These are phyloP conservation scores for Lablab purpureus DNA, from an alignment of 306 rosid genomes.

Conservation along the genomic window DNA sequence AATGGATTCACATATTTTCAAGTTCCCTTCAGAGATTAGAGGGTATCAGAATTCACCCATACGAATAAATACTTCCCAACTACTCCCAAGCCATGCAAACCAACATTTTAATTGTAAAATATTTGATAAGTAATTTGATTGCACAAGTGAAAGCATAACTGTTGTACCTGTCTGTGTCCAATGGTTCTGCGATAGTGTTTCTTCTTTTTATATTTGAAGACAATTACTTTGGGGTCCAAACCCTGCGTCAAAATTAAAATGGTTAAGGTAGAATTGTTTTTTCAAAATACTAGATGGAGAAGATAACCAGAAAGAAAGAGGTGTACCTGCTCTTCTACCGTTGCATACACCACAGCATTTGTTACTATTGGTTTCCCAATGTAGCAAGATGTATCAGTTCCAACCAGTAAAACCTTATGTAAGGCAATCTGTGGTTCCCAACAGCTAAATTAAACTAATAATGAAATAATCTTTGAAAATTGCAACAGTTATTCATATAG, in stretches of 20 bases:
- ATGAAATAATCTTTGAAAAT: not conserved
- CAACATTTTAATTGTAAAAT: not conserved
- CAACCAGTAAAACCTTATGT: conserved; percentile 90
- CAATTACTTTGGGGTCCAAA: conserved; percentile 77
- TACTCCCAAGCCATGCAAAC: conserved; percentile 15
- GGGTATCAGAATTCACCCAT: not conserved
- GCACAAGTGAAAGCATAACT: conserved; percentile 13
- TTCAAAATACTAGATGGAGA: not conserved
- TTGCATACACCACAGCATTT: conserved; percentile 92
- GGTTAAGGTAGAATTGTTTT: conserved; percentile 15
- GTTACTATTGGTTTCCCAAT: conserved; percentile 95
- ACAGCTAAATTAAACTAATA: conserved; percentile 39
- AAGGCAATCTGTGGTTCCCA: conserved; percentile 72
- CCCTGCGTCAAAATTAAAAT: conserved; percentile 59
- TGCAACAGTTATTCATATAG: not conserved
- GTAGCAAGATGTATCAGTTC: conserved; percentile 78
- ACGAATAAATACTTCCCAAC: not conserved
- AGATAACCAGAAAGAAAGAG: conserved; percentile 18
- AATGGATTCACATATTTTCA: conserved; percentile 6
- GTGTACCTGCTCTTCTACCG: conserved; percentile 94
- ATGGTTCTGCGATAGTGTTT: conserved; percentile 85
- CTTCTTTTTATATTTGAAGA: conserved; percentile 93
- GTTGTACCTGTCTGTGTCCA: conserved; percentile 91
- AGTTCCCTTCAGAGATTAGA: conserved; percentile 2
- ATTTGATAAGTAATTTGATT: conserved; percentile 19